A percentile compares a stretch with the other conserved stretches of the same genome.
These are phyloP conservation scores for Termitomyces sp. DNA, from an alignment of 768 basidiomycete genomes.

Conservation along the genomic window DNA sequence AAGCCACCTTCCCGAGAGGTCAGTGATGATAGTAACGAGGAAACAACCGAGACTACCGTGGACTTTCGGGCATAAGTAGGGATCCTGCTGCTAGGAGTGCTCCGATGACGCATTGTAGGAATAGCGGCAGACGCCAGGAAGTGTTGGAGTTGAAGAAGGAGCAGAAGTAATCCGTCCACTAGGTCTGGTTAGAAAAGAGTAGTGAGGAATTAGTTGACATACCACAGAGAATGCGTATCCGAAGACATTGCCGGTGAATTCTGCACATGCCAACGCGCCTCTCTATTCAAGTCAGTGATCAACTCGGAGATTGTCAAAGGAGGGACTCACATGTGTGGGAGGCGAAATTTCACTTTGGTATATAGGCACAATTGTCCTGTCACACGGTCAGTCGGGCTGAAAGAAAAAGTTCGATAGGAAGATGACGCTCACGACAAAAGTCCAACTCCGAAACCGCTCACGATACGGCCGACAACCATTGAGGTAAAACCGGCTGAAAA, in stretches of 20 bases:
- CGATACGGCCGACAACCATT: slow-evolving; percentile 81
- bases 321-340: slow-evolving; percentile 59
- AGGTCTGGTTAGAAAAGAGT: not conserved
- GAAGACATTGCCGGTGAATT: slow-evolving; percentile 84
- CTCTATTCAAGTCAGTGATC: slow-evolving; percentile 39
- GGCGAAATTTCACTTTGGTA: slow-evolving; percentile 92
- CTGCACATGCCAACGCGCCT: slow-evolving; percentile 85
- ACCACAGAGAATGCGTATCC: slow-evolving; percentile 86
- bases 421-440: slow-evolving; percentile 67
- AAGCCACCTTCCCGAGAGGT: slow-evolving; percentile 61
- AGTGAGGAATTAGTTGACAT: slow-evolving; percentile 22
- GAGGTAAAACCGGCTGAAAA: slow-evolving; percentile 72
- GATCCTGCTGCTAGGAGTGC: slow-evolving; percentile 72
- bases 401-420: not conserved
- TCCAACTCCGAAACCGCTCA: slow-evolving; percentile 89
- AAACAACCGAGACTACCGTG: slow-evolving; percentile 41
- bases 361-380: slow-evolving; percentile 80
- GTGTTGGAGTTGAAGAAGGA: slow-evolving; percentile 78
- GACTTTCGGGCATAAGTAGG: slow-evolving; percentile 81
- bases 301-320: not conserved
- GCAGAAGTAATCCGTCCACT: slow-evolving; percentile 92
- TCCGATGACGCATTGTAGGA: slow-evolving; percentile 81
- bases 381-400: no score
- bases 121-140: slow-evolving; percentile 83
- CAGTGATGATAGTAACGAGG: not conserved